A percentile compares a stretch with the other conserved stretches of the same genome.
Evolutionary conservation across 1,139 yeast species (phyloP).

Genomic region (Candida sp.): DNA sequence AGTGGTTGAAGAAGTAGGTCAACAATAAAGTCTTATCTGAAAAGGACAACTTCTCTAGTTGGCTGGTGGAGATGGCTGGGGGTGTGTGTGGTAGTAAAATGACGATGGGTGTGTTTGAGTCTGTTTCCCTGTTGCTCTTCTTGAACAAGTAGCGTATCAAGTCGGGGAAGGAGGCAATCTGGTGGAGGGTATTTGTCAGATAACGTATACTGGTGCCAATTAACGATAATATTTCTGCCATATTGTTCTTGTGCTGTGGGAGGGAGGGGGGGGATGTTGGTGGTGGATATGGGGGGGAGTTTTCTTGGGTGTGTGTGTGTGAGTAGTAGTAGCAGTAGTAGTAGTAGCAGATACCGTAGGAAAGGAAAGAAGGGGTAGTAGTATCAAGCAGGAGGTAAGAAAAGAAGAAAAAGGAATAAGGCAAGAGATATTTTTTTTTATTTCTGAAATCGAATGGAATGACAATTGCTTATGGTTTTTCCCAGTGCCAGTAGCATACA

Average conservation of each 20-base stretch:
- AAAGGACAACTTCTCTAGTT: slow-evolving; percentile 21
- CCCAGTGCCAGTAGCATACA: neutral
- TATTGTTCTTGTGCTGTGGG: neutral
- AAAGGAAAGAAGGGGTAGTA: too few relatives aligned
- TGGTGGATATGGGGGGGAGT: neutral
- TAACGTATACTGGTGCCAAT: neutral
- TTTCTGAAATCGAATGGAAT: neutral
- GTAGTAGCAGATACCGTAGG: too few relatives aligned
- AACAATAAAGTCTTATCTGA: slow-evolving; percentile 36
- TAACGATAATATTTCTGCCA: slow-evolving; percentile 19
- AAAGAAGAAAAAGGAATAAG: neutral
- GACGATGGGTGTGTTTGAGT: slow-evolving; percentile 38
- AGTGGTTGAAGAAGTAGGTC: slow-evolving; percentile 45
- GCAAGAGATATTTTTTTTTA: neutral
- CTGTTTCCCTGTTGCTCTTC: slow-evolving; percentile 39
- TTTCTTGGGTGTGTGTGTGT: too few relatives aligned
- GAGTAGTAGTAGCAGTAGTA: too few relatives aligned
- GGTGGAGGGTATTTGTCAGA: neutral
- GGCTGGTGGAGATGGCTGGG: neutral
- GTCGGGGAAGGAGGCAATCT: slow-evolving; percentile 10
- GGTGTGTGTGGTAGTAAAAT: slow-evolving; percentile 26
- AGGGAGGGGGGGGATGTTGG: neutral
- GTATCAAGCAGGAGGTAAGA: neutral
- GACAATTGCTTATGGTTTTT: neutral
- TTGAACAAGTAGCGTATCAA: slow-evolving; percentile 31